Base-by-base conservation (phyloP, 1,284 basidiomycete genomes). In the Leccinum fallax region DNA sequence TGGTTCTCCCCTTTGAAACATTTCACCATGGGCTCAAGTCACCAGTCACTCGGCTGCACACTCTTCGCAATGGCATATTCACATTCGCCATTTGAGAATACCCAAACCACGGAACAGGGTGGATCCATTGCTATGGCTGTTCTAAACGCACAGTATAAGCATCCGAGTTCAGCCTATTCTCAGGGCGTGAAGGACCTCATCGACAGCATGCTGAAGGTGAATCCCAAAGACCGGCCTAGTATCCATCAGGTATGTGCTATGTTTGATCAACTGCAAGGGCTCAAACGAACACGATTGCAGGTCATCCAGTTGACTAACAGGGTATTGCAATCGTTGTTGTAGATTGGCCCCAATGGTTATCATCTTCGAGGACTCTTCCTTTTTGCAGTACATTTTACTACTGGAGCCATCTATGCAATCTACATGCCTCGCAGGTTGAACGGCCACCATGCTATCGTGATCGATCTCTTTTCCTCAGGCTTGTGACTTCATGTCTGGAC, bases 111-210 rank as follows among this genome's bases (percentile, higher is more conserved):
- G 55, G 94, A 89, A 67, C 93, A 94, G 74, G 93, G 93, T 49
- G 92, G 93, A 15, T 94, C 92, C 53, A 94, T 97, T 71, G 94
- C 94, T 2, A 97, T 98, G 95, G 94, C 95, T 1, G 95, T 96
- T 52, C 81, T 95, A 68, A 93, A 91, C 64, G 95, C 93, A 1
- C 87, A 92, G 66, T 97, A 96, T 77, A 92, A 89, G 67, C 94
- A 97, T 68, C 94, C 94, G 1, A 79, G 77, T 60, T 90, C 87
- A 4, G 85, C 85, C 9, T 97, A 96, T 75, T 93, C 92, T 16
- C 87, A 93, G 69, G 89, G 88, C 5, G 76, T 97, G 61, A 88
- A 85, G 67, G 83, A 88, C 60, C 80, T 98, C 58, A 93, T 98
- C 61, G 91, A 95, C 73, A 80, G 80, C 58, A 92, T 93, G 89